Conservation (phyloP, 1,139 yeast genomes). For the Geotrichum siamense region DNA sequence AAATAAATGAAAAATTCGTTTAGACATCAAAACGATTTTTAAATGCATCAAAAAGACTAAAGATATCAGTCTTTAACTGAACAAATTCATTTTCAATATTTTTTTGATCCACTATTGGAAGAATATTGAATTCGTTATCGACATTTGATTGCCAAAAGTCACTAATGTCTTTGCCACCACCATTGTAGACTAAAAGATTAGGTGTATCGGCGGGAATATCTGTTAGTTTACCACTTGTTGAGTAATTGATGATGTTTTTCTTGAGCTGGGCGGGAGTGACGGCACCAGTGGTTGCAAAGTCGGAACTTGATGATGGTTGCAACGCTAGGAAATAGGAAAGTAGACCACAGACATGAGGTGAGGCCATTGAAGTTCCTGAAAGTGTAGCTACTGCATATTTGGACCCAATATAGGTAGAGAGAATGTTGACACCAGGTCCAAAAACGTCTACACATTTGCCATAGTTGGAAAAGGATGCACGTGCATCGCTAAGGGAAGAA, state of each 20-base stretch:
- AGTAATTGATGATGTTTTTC: background rate
- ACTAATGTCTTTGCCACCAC: conserved; percentile 1
- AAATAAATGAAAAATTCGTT: no score
- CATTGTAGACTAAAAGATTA: background rate
- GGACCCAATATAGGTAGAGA: conserved; percentile 49
- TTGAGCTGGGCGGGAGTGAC: conserved; percentile 30
- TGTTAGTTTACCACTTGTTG: background rate
- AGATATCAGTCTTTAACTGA: conserved; percentile 22
- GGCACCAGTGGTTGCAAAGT: background rate
- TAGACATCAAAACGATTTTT: conserved; percentile 16
- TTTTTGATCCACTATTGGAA: conserved; percentile 22
- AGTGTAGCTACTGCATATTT: conserved; percentile 72
- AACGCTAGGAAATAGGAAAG: conserved; percentile 19
- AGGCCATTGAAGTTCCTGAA: conserved; percentile 88
- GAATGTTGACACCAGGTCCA: conserved; percentile 76
- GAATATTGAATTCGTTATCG: conserved; percentile 20
- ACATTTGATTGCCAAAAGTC: conserved; percentile 25
- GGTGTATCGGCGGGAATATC: background rate
- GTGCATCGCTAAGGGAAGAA: conserved; percentile 64
- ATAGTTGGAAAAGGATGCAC: conserved; percentile 44
- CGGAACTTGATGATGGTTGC: conserved; percentile 4
- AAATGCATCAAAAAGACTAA: conserved; percentile 22
- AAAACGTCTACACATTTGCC: conserved; percentile 81
- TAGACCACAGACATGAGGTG: conserved; percentile 80
- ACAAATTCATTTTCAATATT: conserved; percentile 24